Conservation (phyloP, 1,284 basidiomycete species). For the Xerocomus amazonicus region DNA sequence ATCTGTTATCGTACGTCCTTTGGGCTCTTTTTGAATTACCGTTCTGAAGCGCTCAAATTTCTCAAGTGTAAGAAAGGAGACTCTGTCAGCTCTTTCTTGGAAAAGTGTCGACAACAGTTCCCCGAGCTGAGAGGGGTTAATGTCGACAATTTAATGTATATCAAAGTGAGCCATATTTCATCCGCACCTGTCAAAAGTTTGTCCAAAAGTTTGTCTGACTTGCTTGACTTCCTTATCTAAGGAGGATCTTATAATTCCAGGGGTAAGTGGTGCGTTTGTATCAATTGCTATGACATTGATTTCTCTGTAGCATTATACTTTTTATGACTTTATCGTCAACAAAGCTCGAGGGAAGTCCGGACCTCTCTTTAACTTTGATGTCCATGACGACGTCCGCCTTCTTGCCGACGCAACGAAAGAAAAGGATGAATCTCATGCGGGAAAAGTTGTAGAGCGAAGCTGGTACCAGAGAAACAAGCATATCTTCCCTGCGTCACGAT, state of each 20-base stretch:
- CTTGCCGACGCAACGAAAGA: conserved; percentile 94
- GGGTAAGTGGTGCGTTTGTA: conserved; percentile 47
- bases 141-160: conserved; percentile 97
- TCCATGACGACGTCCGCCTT: conserved; percentile 95
- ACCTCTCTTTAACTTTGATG: conserved; percentile 98
- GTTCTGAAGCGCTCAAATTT: not conserved
- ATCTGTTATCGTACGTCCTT: conserved; percentile 72
- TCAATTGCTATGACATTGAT: conserved; percentile 13
- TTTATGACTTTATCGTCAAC: conserved; percentile 98
- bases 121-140: conserved; percentile 87
- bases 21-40: not conserved
- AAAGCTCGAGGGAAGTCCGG: conserved; percentile 98
- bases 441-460: conserved; percentile 95
- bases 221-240: conserved; percentile 29
- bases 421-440: conserved; percentile 98
- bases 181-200: not conserved
- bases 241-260: conserved; percentile 96
- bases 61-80: conserved; percentile 97
- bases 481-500: conserved; percentile 93
- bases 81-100: conserved; percentile 82
- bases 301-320: conserved; percentile 81
- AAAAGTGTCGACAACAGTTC: conserved; percentile 90
- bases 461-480: conserved; percentile 98
- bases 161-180: conserved; percentile 67
- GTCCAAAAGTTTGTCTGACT: conserved; percentile 10